Evolutionary conservation across 768 basidiomycete species (phyloP), one percentile per base, ranked within the genome.

Genomic region (Boletus bicolor): DNA sequence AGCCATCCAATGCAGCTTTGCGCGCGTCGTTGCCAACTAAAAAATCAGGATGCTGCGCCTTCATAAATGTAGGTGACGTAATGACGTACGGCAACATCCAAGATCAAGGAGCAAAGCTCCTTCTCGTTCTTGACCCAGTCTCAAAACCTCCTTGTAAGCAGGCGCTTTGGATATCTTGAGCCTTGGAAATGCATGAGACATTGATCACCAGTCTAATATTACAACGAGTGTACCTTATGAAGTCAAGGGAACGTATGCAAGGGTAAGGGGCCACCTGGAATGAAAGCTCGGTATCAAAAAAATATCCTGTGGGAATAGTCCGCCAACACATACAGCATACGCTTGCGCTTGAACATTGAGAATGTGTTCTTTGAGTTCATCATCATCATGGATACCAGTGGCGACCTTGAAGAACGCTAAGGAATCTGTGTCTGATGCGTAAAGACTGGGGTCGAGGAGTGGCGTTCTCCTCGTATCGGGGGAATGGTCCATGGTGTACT

Each of bases 71-170:
- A 19, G 7, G 8, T 15, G 45, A 42, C 12, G 24, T 24, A 39
- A 15, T 21, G 15, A 63, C 72, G 39, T 55, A 79, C 76, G 69
- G 57, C 77, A 77, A 59, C 78, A 77, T 15, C 75, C 78, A 5
- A 79, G 66, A 48, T 80, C 80, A 21, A 81, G 69, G 19, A 79
- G 63, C 19, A 79, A 63, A 2, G 77, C 72, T 6, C 62, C 71
- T 15, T 58, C 21, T 32, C 75, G 69, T 37, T 74, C 71, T 53
- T 56, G 68, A 8, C 72, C 77, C 4, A 79, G 61, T 43, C 68
- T 64, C 24, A 79, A 64, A 21, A 76, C 57, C 3, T 61, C 35
- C 17, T 66, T 34, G 51, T 71, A 74, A 12, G 44, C 53, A 6
- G 61, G 61, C 39, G 57, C 44, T 26, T 24, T 54, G 14, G 55